Conservation (phyloP, 176 grass and related monocot genomes). For the Eleusine indica region DNA sequence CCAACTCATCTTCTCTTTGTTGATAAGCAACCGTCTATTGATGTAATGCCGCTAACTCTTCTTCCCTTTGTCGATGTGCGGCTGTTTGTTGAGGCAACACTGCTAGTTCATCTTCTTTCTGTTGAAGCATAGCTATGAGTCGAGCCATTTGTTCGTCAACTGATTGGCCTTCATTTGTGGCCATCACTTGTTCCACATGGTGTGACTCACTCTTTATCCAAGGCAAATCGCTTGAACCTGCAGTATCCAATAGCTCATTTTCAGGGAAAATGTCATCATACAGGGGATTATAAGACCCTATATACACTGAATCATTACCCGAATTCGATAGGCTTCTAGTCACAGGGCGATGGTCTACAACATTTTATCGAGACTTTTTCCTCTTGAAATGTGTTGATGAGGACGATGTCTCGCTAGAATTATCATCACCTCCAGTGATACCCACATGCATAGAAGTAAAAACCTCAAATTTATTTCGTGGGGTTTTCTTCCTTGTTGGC, state of each 20-base stretch:
- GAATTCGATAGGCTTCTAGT: background rate
- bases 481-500: background rate
- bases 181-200: too few relatives aligned
- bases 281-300: background rate
- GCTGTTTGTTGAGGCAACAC: too few relatives aligned
- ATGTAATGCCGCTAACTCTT: too few relatives aligned
- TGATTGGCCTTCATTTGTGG: too few relatives aligned
- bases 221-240: too few relatives aligned
- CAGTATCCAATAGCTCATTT: too few relatives aligned
- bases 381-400: background rate
- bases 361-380: background rate
- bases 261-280: background rate
- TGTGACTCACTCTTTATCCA: background rate
- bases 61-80: too few relatives aligned
- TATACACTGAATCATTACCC: background rate
- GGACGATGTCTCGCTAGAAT: background rate
- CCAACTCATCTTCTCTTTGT: too few relatives aligned
- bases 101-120: too few relatives aligned
- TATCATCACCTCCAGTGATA: background rate
- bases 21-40: too few relatives aligned
- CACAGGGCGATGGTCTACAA: background rate
- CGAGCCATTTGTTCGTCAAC: too few relatives aligned
- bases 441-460: background rate
- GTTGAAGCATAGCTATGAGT: too few relatives aligned
- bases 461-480: background rate